A percentile compares a stretch with the other conserved stretches of the same genome.
Conservation (phyloP, 495 filamentous ascomycete genomes). For the Lophium mytilinum region DNA sequence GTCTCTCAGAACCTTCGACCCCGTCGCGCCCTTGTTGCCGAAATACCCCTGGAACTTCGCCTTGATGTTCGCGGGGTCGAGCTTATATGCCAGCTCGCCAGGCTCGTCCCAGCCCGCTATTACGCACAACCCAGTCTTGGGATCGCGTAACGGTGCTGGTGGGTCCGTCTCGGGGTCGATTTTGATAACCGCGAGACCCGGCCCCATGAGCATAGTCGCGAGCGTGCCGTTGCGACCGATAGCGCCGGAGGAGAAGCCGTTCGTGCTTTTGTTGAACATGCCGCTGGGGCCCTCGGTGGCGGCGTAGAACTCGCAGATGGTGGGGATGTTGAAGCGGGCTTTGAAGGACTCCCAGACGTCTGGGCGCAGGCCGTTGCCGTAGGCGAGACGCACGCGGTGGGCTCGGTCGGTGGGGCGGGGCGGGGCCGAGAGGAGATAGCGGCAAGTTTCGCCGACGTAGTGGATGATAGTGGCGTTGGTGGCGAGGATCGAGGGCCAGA, state of each 20-base stretch:
- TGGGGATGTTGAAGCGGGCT: constrained; percentile 73
- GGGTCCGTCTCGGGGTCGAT: constrained; percentile 57
- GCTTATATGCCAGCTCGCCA: constrained; percentile 70
- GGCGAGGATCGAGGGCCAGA: constrained; percentile 71
- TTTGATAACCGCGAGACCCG: constrained; percentile 51
- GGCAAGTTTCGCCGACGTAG: constrained; percentile 91
- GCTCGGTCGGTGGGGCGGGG: constrained; percentile 64
- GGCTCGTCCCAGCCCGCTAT: constrained; percentile 52
- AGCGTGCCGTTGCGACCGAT: constrained; percentile 70
- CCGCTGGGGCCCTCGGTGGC: constrained; percentile 72
- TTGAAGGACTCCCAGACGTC: constrained; percentile 89
- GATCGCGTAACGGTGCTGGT: constrained; percentile 61
- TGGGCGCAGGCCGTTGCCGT: constrained; percentile 86
- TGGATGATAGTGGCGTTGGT: constrained; percentile 75
- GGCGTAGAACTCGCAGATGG: constrained; percentile 83
- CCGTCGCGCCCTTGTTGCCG: constrained; percentile 63
- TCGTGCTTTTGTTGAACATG: constrained; percentile 67
- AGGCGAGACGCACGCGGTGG: constrained; percentile 70
- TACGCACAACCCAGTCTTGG: constrained; percentile 64
- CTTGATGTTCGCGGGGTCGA: constrained; percentile 58
- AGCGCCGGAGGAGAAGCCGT: constrained; percentile 68
- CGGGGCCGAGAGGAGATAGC: constrained; percentile 74
- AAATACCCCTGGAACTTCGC: constrained; percentile 81
- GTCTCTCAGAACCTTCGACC: constrained; percentile 69
- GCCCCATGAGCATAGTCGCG: constrained; percentile 45